These are phyloP conservation scores for Gryganskiella cystojenkinii DNA, from an alignment of 192 early-diverging fungal species.

Conservation along the genomic window DNA sequence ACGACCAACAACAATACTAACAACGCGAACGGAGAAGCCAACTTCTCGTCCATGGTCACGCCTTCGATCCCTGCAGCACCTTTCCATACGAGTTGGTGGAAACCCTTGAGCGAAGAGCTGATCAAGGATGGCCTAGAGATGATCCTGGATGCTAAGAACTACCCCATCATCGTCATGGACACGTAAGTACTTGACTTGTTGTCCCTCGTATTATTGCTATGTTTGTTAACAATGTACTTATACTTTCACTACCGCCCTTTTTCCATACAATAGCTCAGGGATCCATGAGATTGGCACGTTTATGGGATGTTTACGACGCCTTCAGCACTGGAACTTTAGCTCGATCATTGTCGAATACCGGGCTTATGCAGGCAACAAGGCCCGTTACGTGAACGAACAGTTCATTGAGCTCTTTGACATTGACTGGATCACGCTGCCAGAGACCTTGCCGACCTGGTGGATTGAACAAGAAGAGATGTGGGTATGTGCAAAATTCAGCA, in stretches of 20 bases:
- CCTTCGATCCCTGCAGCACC: conserved; percentile 44
- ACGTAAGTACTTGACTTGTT: conserved; percentile 67
- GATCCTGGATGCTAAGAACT: conserved; percentile 78
- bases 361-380: conserved; percentile 90
- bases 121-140: conserved; percentile 96
- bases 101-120: conserved; percentile 93
- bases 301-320: conserved; percentile 91
- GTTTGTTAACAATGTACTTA: neutral
- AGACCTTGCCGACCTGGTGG: conserved; percentile 84
- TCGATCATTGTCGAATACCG: conserved; percentile 97
- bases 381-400: conserved; percentile 89
- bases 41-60: conserved; percentile 1
- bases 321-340: conserved; percentile 97
- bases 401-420: conserved; percentile 96
- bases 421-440: conserved; percentile 89
- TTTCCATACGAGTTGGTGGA: conserved; percentile 71
- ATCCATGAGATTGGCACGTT: conserved; percentile 94
- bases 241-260: neutral
- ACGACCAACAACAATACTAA: conserved; percentile 2
- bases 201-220: neutral
- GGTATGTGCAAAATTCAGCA: conserved; percentile 49
- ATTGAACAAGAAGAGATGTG: conserved; percentile 73
- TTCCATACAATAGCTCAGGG: conserved; percentile 72
- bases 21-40: neutral
- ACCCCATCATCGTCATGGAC: conserved; percentile 93